Evolutionary conservation across 2,329 filamentous ascomycete genomes (phyloP), one percentile per base, ranked within the genome.

Genomic region (Zelopaecilomyces penicillatus): DNA sequence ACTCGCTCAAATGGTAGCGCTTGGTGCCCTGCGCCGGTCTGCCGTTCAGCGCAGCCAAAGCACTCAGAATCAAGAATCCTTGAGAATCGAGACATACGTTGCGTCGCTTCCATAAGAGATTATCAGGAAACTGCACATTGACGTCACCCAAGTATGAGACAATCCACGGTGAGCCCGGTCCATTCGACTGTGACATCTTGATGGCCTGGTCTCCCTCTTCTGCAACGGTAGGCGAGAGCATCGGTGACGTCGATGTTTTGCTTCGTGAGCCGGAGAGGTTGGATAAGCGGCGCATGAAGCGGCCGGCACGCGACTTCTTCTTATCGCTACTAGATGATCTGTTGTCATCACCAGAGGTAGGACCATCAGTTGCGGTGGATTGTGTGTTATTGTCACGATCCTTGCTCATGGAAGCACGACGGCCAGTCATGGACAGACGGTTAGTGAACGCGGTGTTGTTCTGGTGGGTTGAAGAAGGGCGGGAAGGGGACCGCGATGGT

Each of bases 71-170:
- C 34, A 98, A 70, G 64, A 85, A 89, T 12, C 91, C 93, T 48
- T 85, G 75, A 6, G 82, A 80, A 62, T 97, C 90, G 45, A 98
- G 79, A 52, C 84, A 84, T 66, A 96, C 82, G 57, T 84, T 89
- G 48, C 93, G 82, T 44, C 91, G 85, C 70, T 97, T 98, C 93
- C 93, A 98, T 9, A 98, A 75, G 39, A 98, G 74, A 44, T 88
- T 95, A 60, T 97, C 91, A 0, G 93, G 93, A 61, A 98, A 96
- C 62, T 98, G 93, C 8, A 97, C 87, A 57, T 98, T 97, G 51
- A 98, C 83, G 57, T 96, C 87, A 40, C 90, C 88, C 63, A 95
- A 76, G 50, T 84, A 82, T 4, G 87, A 73, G 28, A 83, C 73
- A 42, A 81, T 68, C 39, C 63, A 65, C 0, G 66, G 57, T 3